phyloP scores from a whole-genome alignment of 2,329 filamentous ascomycete genomes.

The Canariomyces notabilis region DNA sequence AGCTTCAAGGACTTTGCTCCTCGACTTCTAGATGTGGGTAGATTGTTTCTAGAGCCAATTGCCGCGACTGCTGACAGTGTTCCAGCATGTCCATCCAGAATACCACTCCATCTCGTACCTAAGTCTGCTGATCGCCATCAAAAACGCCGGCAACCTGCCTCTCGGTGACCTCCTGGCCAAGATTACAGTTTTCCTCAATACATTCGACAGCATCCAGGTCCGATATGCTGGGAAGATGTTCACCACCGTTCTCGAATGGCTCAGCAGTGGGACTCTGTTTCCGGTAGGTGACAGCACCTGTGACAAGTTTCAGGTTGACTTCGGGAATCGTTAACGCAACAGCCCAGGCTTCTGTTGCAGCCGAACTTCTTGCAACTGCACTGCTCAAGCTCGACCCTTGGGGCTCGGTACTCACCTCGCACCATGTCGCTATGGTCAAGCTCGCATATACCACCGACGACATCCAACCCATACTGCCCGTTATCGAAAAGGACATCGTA shows the following conservation, averaged over 20 bases:
- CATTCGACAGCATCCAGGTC: conserved; percentile 48
- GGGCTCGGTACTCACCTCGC: conserved; percentile 60
- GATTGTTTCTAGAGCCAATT: not conserved
- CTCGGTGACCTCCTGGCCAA: conserved; percentile 36
- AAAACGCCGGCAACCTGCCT: conserved; percentile 24
- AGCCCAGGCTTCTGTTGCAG: conserved; percentile 41
- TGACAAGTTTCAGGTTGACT: not conserved
- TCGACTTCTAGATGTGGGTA: conserved; percentile 39
- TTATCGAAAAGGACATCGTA: conserved; percentile 62
- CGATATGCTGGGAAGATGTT: conserved; percentile 45
- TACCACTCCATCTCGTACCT: conserved; percentile 49
- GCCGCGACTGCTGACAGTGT: conserved; percentile 17
- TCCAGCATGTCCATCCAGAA: conserved; percentile 43
- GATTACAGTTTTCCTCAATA: conserved; percentile 41
- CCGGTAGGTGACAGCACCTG: conserved; percentile 33
- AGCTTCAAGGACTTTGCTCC: conserved; percentile 31
- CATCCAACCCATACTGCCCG: conserved; percentile 51
- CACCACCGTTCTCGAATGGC: conserved; percentile 38
- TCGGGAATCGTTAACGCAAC: conserved; percentile 8
- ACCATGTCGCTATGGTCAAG: conserved; percentile 54
- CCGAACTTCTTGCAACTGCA: conserved; percentile 44
- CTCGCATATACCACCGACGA: conserved; percentile 53
- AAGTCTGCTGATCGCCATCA: conserved; percentile 39
- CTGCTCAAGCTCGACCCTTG: conserved; percentile 63
- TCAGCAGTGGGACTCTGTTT: conserved; percentile 37